These are phyloP conservation scores for Populus tomentosa DNA, from an alignment of 441 rosid genomes.

Conservation along the genomic window DNA sequence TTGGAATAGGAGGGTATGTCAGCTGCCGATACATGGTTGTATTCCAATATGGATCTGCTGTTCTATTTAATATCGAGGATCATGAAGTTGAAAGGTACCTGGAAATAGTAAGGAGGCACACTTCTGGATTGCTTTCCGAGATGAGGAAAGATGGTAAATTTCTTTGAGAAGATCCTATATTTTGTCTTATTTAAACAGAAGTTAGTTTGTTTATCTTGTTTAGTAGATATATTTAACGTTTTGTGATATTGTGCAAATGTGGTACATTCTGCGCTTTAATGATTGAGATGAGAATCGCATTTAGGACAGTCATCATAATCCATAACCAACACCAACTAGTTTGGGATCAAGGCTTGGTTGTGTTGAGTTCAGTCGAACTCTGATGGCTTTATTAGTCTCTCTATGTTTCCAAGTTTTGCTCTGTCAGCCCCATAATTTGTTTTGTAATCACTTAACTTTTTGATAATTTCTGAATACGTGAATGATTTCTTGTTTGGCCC, in stretches of 20 bases:
- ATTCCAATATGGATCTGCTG: conserved; percentile 88
- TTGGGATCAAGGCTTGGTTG: not conserved
- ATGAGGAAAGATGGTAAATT: conserved; percentile 72
- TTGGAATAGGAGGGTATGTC: conserved; percentile 42
- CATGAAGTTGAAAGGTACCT: conserved; percentile 62
- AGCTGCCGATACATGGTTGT: conserved; percentile 66
- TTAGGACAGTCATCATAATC: not conserved
- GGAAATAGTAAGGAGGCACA: conserved; percentile 58
- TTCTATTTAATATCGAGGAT: conserved; percentile 80
- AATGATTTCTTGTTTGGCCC: conserved; percentile 15
- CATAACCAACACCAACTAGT: not conserved
- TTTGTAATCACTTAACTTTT: not conserved
- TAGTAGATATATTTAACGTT: not conserved
- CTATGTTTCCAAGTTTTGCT: not conserved
- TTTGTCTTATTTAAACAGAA: not conserved
- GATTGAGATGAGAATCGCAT: not conserved
- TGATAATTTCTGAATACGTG: not conserved
- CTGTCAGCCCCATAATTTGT: not conserved
- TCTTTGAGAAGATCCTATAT: not conserved
- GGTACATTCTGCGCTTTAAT: not conserved
- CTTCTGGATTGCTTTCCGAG: conserved; percentile 76
- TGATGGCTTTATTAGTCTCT: not conserved
- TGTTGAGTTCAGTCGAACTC: not conserved
- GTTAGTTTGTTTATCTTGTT: not conserved
- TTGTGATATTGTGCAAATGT: not conserved